These are phyloP conservation scores for Colletotrichum musae DNA, from an alignment of 2,329 filamentous ascomycete genomes.

Conservation along the genomic window DNA sequence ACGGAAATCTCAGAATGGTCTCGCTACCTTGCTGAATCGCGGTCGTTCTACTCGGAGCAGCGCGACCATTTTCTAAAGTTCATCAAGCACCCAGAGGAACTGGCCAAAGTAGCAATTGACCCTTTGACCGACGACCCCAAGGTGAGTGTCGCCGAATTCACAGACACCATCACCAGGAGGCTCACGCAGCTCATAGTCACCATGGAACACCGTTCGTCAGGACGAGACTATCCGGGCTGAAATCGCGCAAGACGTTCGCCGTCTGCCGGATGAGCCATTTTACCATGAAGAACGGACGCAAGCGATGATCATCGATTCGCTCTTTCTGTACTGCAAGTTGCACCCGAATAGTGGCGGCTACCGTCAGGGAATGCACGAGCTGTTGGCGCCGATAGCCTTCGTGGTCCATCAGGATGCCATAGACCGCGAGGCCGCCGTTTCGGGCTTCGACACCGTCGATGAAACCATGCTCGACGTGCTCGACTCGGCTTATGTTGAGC, in stretches of 20 bases:
- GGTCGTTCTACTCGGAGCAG: constrained; percentile 80
- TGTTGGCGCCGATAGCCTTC: constrained; percentile 90
- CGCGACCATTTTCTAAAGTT: constrained; percentile 83
- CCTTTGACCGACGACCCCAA: constrained; percentile 86
- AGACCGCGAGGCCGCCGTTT: constrained; percentile 58
- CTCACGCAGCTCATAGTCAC: constrained; percentile 73
- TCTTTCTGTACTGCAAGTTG: constrained; percentile 96
- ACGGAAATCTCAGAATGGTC: constrained; percentile 78
- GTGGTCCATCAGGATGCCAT: constrained; percentile 87
- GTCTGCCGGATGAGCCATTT: constrained; percentile 91
- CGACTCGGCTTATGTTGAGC: constrained; percentile 83
- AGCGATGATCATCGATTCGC: constrained; percentile 84
- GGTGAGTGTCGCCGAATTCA: constrained; percentile 52
- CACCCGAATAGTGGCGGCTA: constrained; percentile 90
- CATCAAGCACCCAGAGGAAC: constrained; percentile 86
- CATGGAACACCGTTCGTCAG: constrained; percentile 88
- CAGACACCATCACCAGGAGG: too few species aligned
- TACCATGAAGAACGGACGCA: constrained; percentile 88
- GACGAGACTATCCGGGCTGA: constrained; percentile 89
- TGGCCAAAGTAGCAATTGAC: constrained; percentile 79
- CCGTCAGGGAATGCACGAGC: constrained; percentile 98
- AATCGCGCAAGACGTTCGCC: constrained; percentile 93
- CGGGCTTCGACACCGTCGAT: constrained; percentile 56
- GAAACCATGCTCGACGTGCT: constrained; percentile 75
- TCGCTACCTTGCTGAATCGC: constrained; percentile 75